Conservation (phyloP, 257 asterid species). For the Scutellaria baicalensis region DNA sequence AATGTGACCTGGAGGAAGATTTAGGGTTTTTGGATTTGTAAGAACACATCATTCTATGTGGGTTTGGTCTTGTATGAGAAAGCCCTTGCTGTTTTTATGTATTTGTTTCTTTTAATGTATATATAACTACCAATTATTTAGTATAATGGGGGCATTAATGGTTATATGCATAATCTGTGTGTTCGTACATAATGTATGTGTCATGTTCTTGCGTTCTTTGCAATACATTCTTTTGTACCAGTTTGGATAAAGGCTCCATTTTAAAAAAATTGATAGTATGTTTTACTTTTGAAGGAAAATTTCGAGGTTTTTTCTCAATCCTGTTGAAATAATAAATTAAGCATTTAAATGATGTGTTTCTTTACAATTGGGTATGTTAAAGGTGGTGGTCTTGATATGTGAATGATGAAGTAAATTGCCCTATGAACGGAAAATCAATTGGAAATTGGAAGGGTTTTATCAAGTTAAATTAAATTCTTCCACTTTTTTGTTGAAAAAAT, state of each 20-base stretch:
- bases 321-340: background rate
- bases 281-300: background rate
- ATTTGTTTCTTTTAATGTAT: background rate
- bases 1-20: background rate
- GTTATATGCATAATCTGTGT: background rate
- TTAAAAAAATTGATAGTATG: background rate
- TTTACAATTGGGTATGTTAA: background rate
- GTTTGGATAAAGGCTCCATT: background rate
- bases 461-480: background rate
- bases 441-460: background rate
- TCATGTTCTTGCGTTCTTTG: background rate
- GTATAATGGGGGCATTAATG: background rate
- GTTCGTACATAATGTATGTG: background rate
- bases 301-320: background rate
- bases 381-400: background rate
- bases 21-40: background rate
- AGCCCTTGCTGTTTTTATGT: background rate
- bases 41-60: background rate
- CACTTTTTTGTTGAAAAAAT: background rate
- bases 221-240: background rate
- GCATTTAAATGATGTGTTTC: background rate
- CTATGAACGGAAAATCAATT: background rate
- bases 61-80: background rate
- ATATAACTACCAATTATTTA: background rate
- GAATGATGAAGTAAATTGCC: background rate